Base-by-base conservation (phyloP, 768 basidiomycete genomes). In the Dendrothele bispora region DNA sequence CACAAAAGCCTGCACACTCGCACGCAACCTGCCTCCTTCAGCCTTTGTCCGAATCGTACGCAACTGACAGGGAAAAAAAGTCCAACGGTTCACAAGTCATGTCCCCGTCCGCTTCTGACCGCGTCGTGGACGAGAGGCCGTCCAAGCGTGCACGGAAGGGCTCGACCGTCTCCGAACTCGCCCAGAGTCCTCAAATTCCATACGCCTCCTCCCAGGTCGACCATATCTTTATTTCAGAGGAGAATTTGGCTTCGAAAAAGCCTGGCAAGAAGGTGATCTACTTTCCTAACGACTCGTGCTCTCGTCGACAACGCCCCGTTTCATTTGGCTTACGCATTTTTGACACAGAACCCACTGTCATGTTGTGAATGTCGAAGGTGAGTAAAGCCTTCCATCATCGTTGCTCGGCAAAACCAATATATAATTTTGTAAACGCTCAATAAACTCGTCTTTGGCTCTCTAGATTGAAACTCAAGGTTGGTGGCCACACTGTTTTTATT, bases 301-400 rank as follows among this genome's bases (percentile, higher is more conserved):
- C 32, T 21, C 46, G n/a, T n/a, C n/a, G n/a, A n/a, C n/a, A n/a
- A n/a, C n/a, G n/a, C 7, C 24, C 34, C 32, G 26, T 18, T 22
- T 36, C 36, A 28, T 11, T 41, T 17, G 36, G 32, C 38, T 45
- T 42, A 32, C 52, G 53, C 7, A 30, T 46, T 39, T 14, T 36
- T 39, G 52, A 17, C 25, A 18, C 39, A 79, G 75, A 65, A 77
- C 28, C 79, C 81, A 21, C 65, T 83, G 18, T 83, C 81, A 0
- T 84, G 82, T 50, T 81, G 80, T 53, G 82, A 83, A 64, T 84
- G 82, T 59, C 67, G 82, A 55, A 71, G 82, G 80, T 75, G 53
- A 57, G 73, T 55, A 10, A 14, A n/a, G 17, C 30, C 18, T 41
- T 37, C n/a, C 15, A 11, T 18, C 15, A 7, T 7, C 26, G 10